Base-by-base conservation (phyloP, 1,284 basidiomycete species). In the Leccinum fallax region DNA sequence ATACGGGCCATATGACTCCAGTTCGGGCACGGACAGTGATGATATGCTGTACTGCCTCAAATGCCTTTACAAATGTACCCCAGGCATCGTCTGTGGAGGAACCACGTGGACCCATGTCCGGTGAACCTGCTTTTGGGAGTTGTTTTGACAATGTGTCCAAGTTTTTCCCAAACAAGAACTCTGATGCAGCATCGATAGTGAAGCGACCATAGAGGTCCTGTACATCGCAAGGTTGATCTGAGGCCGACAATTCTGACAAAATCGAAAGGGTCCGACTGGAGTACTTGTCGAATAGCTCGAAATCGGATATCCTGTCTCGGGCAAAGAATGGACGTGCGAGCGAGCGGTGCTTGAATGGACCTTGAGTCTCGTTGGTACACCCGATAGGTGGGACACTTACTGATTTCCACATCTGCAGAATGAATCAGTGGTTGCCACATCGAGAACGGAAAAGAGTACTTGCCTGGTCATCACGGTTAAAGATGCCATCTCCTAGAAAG, bases 321-420 rank as follows among this genome's bases (percentile, higher is more conserved):
- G 87, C 83, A 68, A 92, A 91, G 76, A 89, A 92, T 1, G 90
- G 89, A 4, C 89, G 83, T 5, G 88, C 85, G 54, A 84, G 83
- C n/a, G 79, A 76, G 30, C 89, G 86, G 67, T 90, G 88, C 86
- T 89, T 62, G 5, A 40, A 55, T 28, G 32, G 30, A 55, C 13
- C 43, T 52, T 69, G 53, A 68, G 61, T 24, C 21, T 28, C 30
- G 32, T 34, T 53, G 53, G 5, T 16, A 30, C 28, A 32, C 49
- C 51, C 4, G n/a, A 61, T 5, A 13, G 21, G 43, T 6, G 49
- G 3, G 16, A 19, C n/a, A 65, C 79, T 63, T 61, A 84, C 83
- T 69, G 78, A 80, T 76, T 81, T 84, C 84, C 83, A 86, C 60
- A 75, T 73, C 82, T 85, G 58, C 60, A 52, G 13, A 46, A 62